These are phyloP conservation scores for Phytophthora citricola DNA, from an alignment of 352 stramenopile species.

Conservation along the genomic window DNA sequence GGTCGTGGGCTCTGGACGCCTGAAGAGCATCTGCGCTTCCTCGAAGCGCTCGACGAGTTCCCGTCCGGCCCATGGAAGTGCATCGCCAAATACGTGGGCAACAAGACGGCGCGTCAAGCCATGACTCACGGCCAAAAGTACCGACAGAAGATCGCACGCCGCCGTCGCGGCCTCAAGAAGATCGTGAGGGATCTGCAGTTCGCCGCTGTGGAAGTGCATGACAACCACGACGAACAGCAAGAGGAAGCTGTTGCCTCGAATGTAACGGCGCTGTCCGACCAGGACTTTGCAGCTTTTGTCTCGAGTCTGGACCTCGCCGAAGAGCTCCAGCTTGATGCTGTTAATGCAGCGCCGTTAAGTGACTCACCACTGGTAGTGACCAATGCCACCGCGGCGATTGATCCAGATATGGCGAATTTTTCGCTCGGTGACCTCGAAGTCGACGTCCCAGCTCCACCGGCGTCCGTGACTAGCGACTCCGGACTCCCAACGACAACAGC, in stretches of 20 bases:
- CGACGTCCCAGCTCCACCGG: not conserved
- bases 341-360: not conserved
- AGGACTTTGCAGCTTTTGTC: slow-evolving; percentile 35
- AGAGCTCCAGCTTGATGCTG: slow-evolving; percentile 22
- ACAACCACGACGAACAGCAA: not conserved
- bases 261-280: slow-evolving; percentile 29
- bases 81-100: slow-evolving; percentile 58
- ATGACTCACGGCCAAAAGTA: slow-evolving; percentile 95
- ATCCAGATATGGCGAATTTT: slow-evolving; percentile 13
- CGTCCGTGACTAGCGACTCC: slow-evolving; percentile 6
- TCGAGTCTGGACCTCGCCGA: slow-evolving; percentile 32
- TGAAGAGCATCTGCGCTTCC: slow-evolving; percentile 56
- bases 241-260: slow-evolving; percentile 17
- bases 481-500: slow-evolving; percentile 17
- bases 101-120: slow-evolving; percentile 88
- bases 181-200: slow-evolving; percentile 41
- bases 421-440: slow-evolving; percentile 13
- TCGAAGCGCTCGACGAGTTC: slow-evolving; percentile 58
- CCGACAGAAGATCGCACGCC: slow-evolving; percentile 68
- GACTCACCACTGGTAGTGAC: slow-evolving; percentile 40
- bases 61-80: slow-evolving; percentile 54
- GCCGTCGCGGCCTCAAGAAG: slow-evolving; percentile 49
- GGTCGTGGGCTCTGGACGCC: slow-evolving; percentile 46
- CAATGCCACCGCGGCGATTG: not conserved
- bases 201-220: slow-evolving; percentile 12